Evolutionary conservation across 306 rosid genomes (phyloP), one percentile per base, ranked within the genome.

Genomic region (Sindora glabra): DNA sequence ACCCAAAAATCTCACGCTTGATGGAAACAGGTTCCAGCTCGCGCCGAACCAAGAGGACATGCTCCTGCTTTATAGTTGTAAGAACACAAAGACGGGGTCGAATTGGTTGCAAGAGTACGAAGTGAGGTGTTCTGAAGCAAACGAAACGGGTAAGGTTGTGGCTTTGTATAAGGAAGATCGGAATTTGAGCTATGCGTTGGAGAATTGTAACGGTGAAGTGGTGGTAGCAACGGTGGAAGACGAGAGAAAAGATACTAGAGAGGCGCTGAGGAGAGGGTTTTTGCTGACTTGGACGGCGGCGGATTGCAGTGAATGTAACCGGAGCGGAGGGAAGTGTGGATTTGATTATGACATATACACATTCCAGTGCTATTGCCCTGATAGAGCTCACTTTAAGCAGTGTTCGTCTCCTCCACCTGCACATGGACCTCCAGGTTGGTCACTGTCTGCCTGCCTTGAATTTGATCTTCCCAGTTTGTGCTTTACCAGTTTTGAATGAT

Each of bases 311-410:
- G 2, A 0, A 0, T 86, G 89, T 17, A 0, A 0, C 7, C 0
- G 0, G 0, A 79, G 69, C 10, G 77, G 79, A 19, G 89, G 89
- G 0, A 29, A 30, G 19, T 86, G 90, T n/a, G 95, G 90, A 1
- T 86, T 83, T 23, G 4, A 65, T 6, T 3, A 0, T 0, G 0
- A 1, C 0, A 2, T 5, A 0, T 27, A 0, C 2, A 46, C 11
- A 15, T 80, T 78, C 57, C 22, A 42, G 36, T 83, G 95, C 45
- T 71, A n/a, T 38, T 86, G 89, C 37, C 67, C 50, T 5, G 69
- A 74, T 53, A 8, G 80, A n/a, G 68, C 57, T 69, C 79, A 76
- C 17, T 0, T 9, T 5, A 14, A 0, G 5, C 48, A 2, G 0
- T 83, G 90, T n/a, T n/a, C n/a, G n/a, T n/a, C n/a, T n/a, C n/a